Evolutionary conservation across 495 filamentous ascomycete genomes (phyloP), one percentile per base, ranked within the genome.

Genomic region (Trichocladium antarcticum): DNA sequence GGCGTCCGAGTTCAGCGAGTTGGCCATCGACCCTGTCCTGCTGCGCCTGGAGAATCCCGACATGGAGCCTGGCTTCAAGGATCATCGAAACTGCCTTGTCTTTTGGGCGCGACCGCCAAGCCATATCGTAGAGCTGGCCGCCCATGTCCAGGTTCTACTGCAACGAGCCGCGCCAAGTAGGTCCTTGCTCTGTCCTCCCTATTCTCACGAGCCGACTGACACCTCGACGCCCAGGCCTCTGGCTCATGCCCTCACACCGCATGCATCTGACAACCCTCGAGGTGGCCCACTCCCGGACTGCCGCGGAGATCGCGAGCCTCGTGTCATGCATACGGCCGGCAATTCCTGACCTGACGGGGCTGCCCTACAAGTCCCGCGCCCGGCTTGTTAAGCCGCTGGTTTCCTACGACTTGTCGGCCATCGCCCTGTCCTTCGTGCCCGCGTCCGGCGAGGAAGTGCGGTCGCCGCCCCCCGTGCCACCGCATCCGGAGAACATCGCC

Each of bases 251-350:
- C 7, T 57, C 70, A 6, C 68, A 81, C 42, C 71, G 75, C 53
- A 82, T 95, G 43, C 90, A 96, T 67, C 75, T 95, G 64, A 98
- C 92, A 0, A 79, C 81, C 1, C 71, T 95, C 7, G 90, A 98
- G 62, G 67, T 95, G 42, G 76, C 80, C 7, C 84, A 87, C 61
- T 86, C 82, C 0, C 73, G 72, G 12, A 83, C 82, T 0, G 56
- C 72, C 1, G 57, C 64, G 0, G 79, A 85, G 47, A 83, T 93
- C 32, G 72, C 74, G 5, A 57, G 58, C 1, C 65, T 93, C 9
- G 71, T 83, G 34, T 52, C 72, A 1, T 57, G 57, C 5, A 70
- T 95, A 36, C 58, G 67, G 8, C 58, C 74, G 6, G 63, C 59
- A 5, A 61, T 77, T 3, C 52, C 62, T 2, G 48, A 64, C 0